Base-by-base conservation (phyloP, 2,329 filamentous ascomycete genomes). In the Aspergillus sp. region DNA sequence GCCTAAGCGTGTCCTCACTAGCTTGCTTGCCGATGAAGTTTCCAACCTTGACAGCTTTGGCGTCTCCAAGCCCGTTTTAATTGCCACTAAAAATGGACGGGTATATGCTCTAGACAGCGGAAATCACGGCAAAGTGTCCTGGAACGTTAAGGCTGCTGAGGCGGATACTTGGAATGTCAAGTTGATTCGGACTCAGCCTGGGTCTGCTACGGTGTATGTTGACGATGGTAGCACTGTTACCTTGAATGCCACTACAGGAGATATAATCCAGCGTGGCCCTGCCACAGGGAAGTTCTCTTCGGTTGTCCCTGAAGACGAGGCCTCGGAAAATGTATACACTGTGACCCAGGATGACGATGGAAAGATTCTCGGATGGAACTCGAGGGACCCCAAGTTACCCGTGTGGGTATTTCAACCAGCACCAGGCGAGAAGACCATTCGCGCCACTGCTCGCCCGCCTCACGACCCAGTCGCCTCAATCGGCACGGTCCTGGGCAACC, bases 381-480 rank as follows among this genome's bases (percentile, higher is more conserved):
- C 73, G 20, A 69, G 64, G 7, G 68, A 74, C 51, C 70, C 70
- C 50, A 68, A 75, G 54, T 51, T 60, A 67, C 84, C 61, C 74
- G 82, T 72, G 68, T 99, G 95, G 95, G 85, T 83, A 30, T 92
- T 98, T 67, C 74, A 83, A 22, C 84, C 90, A 8, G 80, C 85
- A 0, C 68, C 79, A 2, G 86, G 85, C 11, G 85, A 96, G 71
- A 85, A 80, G 58, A 86, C 98, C 54, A 79, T 88, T 6, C 79
- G 83, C 45, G 81, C 95, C 40, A 87, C 87, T 2, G 82, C 87
- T 17, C 84, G 88, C 48, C 87, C 91, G 9, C 70, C 83, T 2
- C 89, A 93, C 63, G 93, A 99, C 66, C 91, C 91, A 0, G 87
- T 98, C 48, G 93, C 95, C 3, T 98, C 95, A 0, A 96, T 99